These are phyloP conservation scores for Kandelia obovata DNA, from an alignment of 345 rosid genomes.

Conservation along the genomic window DNA sequence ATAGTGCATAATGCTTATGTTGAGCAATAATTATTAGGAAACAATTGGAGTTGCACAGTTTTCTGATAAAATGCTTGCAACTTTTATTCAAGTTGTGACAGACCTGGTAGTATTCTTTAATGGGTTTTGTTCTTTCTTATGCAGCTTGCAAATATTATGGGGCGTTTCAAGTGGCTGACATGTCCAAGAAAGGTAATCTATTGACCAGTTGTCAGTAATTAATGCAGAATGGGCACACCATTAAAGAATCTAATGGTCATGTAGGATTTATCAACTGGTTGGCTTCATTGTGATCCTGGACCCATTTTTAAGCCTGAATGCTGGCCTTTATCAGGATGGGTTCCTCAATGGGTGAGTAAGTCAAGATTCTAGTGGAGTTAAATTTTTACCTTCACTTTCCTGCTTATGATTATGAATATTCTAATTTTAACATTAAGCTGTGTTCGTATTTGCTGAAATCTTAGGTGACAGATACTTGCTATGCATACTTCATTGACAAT, in stretches of 20 bases:
- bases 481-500: no score
- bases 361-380: not conserved
- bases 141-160: constrained; percentile 91
- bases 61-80: no score
- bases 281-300: constrained; percentile 97
- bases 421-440: not conserved
- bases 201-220: constrained; percentile 1
- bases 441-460: not conserved
- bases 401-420: not conserved
- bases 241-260: constrained; percentile 11
- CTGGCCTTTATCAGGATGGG: constrained; percentile 54
- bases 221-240: not conserved
- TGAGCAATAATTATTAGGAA: no score
- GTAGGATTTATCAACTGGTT: constrained; percentile 89
- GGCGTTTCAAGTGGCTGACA: constrained; percentile 88
- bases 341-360: constrained; percentile 66
- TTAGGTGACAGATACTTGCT: no score
- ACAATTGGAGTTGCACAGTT: no score
- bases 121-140: constrained; percentile 19
- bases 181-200: constrained; percentile 86
- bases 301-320: constrained; percentile 79
- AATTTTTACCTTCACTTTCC: not conserved
- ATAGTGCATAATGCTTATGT: no score
- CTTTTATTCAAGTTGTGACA: no score
- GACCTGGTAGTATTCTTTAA: not conserved